Percentiles rank a stretch among this genome's conserved stretches.
Conservation (phyloP, 1,139 yeast species). For the Scheffersomyces quercinus region DNA sequence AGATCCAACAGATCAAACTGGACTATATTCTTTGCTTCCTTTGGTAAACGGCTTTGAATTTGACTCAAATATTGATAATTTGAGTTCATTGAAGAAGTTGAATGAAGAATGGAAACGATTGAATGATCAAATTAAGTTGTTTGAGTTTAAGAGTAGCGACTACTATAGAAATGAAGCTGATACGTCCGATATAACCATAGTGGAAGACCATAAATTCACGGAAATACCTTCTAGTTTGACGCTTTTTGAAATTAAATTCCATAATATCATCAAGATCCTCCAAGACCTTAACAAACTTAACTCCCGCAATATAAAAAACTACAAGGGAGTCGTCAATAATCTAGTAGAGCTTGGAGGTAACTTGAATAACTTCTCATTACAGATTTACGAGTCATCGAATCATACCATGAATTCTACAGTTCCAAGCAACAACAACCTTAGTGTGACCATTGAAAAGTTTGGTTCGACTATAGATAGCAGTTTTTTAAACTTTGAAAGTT, state of each 20-base stretch:
- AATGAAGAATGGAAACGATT: conserved; percentile 40
- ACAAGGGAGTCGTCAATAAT: conserved; percentile 28
- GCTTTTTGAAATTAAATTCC: conserved; percentile 36
- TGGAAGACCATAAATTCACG: conserved; percentile 15
- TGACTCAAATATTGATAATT: conserved; percentile 31
- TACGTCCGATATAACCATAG: not conserved
- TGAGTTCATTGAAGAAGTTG: conserved; percentile 32
- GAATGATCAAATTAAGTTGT: conserved; percentile 35
- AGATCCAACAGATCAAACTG: conserved; percentile 48
- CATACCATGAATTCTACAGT: conserved; percentile 6
- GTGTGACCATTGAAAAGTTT: conserved; percentile 42
- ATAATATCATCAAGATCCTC: conserved; percentile 34
- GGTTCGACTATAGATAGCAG: conserved; percentile 48
- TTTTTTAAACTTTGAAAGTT: conserved; percentile 43
- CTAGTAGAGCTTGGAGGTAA: conserved; percentile 50
- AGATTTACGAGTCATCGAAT: conserved; percentile 33
- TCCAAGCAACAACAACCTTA: conserved; percentile 26
- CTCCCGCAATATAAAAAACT: conserved; percentile 30
- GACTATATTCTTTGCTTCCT: conserved; percentile 45
- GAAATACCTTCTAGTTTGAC: conserved; percentile 37
- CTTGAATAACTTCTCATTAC: conserved; percentile 48
- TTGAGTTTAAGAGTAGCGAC: conserved; percentile 27
- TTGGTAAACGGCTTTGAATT: conserved; percentile 39
- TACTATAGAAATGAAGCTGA: conserved; percentile 6
- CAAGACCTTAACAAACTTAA: conserved; percentile 37